Base-by-base conservation (phyloP, 352 stramenopile genomes). In the Peronospora destructor region DNA sequence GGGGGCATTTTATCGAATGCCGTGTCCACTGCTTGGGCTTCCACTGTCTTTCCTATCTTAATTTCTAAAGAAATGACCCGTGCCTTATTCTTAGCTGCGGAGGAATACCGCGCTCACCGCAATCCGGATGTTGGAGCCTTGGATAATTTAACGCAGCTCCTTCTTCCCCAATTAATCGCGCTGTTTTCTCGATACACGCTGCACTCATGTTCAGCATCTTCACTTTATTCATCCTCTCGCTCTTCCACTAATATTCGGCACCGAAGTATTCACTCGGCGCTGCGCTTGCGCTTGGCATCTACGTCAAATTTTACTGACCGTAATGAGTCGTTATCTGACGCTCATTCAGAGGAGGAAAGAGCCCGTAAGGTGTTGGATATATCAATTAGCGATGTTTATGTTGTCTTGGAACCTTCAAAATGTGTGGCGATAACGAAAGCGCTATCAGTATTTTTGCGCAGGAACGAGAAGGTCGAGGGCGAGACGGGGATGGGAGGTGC, bases 231-330 rank as follows among this genome's bases (percentile, higher is more conserved):
- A 36, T 67, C 50, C 7, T 57, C 46, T 53, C 29, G 11, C 13
- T 54, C 33, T 11, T 54, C 33, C 21, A 49, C 36, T 12, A 65
- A 70, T 48, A 54, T 78, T 38, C 62, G 59, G 21, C 55, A 71
- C 23, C 61, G 78, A 53, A 86, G 78, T 36, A 61, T 72, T 30
- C 69, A 87, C 55, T 89, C 75, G 12, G 75, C 78, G 9, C n/a
- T 89, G 38, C 71, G 78, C 3, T 54, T 87, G 42, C 68, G 71
- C 10, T 56, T 66, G 32, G 48, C 61, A 42, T 59, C 38, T 2
- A 63, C 45, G 9, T 56, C 38, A 38, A 49, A 28, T 16, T 43
- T 51, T 10, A 50, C 19, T 34, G 49, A 56, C 34, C n/a, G 17
- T 32, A 39, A 53, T 28, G 35, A 41, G 17, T 25, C 35, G 21